Evolutionary conservation across 352 stramenopile species (phyloP).

Genomic region (Pythium brachiatum): DNA sequence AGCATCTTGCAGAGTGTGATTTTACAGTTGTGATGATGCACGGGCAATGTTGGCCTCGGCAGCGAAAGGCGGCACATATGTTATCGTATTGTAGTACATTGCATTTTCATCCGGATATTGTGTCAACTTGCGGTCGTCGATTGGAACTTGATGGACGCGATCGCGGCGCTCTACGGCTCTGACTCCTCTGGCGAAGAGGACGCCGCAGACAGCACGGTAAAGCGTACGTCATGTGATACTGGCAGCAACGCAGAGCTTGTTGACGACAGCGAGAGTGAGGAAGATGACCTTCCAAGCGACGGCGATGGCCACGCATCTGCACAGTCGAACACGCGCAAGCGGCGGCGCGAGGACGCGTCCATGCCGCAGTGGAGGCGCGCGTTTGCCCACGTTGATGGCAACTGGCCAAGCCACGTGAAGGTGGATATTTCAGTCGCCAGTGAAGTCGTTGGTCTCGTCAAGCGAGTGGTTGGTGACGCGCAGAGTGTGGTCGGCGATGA

Average conservation of each 20-base stretch:
- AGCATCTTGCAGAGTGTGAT: too few relatives aligned
- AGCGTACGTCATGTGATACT: neutral
- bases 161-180: conserved; percentile 23
- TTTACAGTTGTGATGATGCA: too few relatives aligned
- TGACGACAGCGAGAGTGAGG: neutral
- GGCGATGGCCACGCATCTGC: neutral
- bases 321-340: conserved; percentile 24
- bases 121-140: too few relatives aligned
- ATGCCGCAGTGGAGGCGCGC: conserved; percentile 46
- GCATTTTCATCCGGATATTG: too few relatives aligned
- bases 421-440: conserved; percentile 37
- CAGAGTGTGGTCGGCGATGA: conserved; percentile 29
- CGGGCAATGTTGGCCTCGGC: too few relatives aligned
- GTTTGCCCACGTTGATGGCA: conserved; percentile 75
- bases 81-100: too few relatives aligned
- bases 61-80: too few relatives aligned
- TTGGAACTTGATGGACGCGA: conserved; percentile 3
- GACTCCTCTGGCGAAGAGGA: conserved; percentile 20
- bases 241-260: neutral
- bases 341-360: conserved; percentile 32
- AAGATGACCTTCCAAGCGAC: conserved; percentile 1
- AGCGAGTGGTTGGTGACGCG: conserved; percentile 28
- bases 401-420: conserved; percentile 79
- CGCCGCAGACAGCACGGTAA: neutral
- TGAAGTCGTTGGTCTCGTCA: conserved; percentile 28